phyloP scores from a whole-genome alignment of 768 basidiomycete species.

The Suillus spraguei region DNA sequence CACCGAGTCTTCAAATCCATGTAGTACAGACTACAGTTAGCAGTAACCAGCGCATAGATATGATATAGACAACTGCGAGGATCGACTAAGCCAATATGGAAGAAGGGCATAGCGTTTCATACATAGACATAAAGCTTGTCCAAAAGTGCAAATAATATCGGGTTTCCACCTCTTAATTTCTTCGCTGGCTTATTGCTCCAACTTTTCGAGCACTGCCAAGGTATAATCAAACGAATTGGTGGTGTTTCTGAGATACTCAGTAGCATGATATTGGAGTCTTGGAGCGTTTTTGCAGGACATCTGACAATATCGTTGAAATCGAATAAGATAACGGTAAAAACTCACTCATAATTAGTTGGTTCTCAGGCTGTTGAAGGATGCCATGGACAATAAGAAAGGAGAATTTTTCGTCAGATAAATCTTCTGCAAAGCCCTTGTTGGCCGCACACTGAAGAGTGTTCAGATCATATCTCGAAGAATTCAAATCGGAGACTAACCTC shows the following conservation, averaged over 20 bases:
- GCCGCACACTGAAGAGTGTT: constrained; percentile 61
- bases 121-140: constrained; percentile 46
- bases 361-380: constrained; percentile 74
- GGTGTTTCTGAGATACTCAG: constrained; percentile 67
- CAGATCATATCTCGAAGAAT: background rate
- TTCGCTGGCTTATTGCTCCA: constrained; percentile 38
- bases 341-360: constrained; percentile 79
- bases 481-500: constrained; percentile 47
- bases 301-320: constrained; percentile 37
- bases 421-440: constrained; percentile 87
- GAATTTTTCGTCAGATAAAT: constrained; percentile 93
- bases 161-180: constrained; percentile 79
- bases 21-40: no score
- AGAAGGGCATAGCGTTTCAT: background rate
- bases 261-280: constrained; percentile 74
- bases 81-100: no score
- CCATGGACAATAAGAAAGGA: constrained; percentile 91
- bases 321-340: constrained; percentile 13
- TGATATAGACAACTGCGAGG: no score
- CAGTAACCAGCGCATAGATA: no score
- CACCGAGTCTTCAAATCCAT: no score
- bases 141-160: constrained; percentile 53
- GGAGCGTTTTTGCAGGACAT: constrained; percentile 86
- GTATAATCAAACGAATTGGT: constrained; percentile 88
- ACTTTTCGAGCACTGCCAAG: constrained; percentile 45